These are phyloP conservation scores for Jamesozyma spencerorum DNA, from an alignment of 805 yeast genomes.

Conservation along the genomic window DNA sequence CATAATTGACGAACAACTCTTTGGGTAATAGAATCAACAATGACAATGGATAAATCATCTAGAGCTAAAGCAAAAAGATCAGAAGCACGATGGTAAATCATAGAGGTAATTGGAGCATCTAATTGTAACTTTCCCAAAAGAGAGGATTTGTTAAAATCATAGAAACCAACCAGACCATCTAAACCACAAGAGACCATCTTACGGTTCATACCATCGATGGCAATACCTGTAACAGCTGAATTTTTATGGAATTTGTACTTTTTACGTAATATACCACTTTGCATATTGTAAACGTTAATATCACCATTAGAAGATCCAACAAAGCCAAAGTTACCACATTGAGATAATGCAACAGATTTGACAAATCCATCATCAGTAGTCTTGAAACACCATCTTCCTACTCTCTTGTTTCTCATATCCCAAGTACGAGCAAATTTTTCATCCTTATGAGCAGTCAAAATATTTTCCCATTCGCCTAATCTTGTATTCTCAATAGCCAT, in stretches of 20 bases:
- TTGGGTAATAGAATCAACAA: conserved; percentile 74
- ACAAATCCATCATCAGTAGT: conserved; percentile 76
- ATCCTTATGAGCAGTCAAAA: conserved; percentile 79
- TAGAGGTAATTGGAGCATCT: conserved; percentile 65
- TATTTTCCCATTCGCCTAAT: conserved; percentile 88
- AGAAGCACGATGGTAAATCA: conserved; percentile 73
- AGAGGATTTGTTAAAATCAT: conserved; percentile 67
- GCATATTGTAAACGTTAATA: conserved; percentile 79
- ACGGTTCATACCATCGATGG: conserved; percentile 83
- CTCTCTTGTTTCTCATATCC: conserved; percentile 69
- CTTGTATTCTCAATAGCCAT: conserved; percentile 67
- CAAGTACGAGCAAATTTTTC: conserved; percentile 83
- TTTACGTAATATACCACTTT: conserved; percentile 77
- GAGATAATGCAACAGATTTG: conserved; percentile 69
- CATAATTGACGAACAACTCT: conserved; percentile 75
- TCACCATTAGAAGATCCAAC: conserved; percentile 85
- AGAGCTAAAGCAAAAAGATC: conserved; percentile 78
- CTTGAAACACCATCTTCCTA: conserved; percentile 61
- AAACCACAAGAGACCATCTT: conserved; percentile 79
- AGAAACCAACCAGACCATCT: conserved; percentile 83
- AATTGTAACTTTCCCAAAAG: conserved; percentile 57
- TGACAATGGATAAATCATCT: conserved; percentile 77
- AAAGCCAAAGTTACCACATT: conserved; percentile 91
- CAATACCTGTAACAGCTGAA: conserved; percentile 81
- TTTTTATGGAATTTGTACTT: conserved; percentile 61